These are phyloP conservation scores for Venturia carpophila DNA, from an alignment of 2,329 filamentous ascomycete genomes.

Conservation along the genomic window DNA sequence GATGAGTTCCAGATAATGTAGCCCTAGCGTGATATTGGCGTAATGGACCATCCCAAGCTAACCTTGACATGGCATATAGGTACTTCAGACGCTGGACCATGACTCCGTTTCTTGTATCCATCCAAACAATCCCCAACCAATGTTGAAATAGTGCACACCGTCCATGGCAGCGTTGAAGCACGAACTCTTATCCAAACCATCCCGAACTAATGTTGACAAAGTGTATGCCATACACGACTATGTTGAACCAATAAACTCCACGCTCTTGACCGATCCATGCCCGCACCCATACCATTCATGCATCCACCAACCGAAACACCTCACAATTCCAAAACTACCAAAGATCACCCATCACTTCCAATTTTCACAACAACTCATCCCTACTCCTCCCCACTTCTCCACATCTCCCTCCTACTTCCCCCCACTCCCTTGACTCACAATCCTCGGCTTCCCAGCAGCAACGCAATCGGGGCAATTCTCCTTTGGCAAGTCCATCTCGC, in stretches of 20 bases:
- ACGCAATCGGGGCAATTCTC: constrained; percentile 46
- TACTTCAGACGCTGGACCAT: background rate
- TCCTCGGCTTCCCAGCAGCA: constrained; percentile 3
- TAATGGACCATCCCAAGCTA: background rate
- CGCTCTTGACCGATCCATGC: background rate
- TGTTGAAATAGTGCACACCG: background rate
- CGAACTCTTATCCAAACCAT: background rate
- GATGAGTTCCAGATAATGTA: background rate
- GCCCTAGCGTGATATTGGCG: background rate
- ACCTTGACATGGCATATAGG: background rate
- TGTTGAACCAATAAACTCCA: background rate
- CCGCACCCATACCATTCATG: background rate
- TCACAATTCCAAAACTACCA: background rate
- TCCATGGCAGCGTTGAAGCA: background rate
- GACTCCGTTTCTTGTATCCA: background rate
- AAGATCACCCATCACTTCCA: background rate
- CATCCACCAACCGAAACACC: background rate
- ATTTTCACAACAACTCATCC: too few relatives aligned
- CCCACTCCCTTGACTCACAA: background rate
- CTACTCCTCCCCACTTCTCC: background rate
- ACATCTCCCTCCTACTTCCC: background rate
- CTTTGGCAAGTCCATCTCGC: constrained; percentile 51
- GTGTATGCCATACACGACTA: background rate
- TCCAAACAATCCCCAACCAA: background rate
- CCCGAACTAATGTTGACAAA: background rate